phyloP scores from a whole-genome alignment of 371 early-diverging fungal species.

The Syncephalastrum sp. region DNA sequence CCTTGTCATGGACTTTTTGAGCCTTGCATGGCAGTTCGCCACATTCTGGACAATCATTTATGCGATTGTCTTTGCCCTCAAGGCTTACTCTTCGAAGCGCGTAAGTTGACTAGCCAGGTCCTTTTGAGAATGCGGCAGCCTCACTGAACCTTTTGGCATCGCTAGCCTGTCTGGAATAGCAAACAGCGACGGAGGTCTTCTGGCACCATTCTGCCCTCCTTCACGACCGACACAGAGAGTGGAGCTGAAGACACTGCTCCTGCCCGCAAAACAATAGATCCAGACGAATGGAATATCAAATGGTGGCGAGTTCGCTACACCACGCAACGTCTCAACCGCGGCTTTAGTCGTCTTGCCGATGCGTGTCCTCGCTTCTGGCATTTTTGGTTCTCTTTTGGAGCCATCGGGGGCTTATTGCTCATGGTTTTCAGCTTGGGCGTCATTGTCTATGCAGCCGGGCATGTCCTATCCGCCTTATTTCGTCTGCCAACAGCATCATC shows the following conservation, averaged over 20 bases:
- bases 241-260: background rate
- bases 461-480: conserved; percentile 9
- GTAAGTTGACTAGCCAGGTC: background rate
- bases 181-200: conserved; percentile 8
- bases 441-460: conserved; percentile 49
- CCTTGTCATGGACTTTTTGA: conserved; percentile 32
- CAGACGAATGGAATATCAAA: conserved; percentile 43
- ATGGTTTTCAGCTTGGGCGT: conserved; percentile 56
- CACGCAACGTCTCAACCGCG: conserved; percentile 52
- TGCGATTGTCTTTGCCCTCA: conserved; percentile 25
- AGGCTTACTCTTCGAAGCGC: conserved; percentile 24
- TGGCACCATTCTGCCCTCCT: background rate
- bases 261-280: conserved; percentile 22
- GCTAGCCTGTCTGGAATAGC: background rate
- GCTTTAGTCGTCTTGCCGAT: conserved; percentile 46
- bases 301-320: conserved; percentile 60
- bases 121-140: too few species aligned
- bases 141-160: background rate
- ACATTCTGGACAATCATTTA: conserved; percentile 39
- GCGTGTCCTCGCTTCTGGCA: conserved; percentile 57
- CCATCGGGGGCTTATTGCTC: conserved; percentile 40
- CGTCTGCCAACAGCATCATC: background rate
- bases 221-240: background rate
- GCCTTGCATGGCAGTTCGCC: conserved; percentile 34
- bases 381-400: conserved; percentile 62